Evolutionary conservation across 257 asterid species (phyloP).

Genomic region (Solanum tacnaense): DNA sequence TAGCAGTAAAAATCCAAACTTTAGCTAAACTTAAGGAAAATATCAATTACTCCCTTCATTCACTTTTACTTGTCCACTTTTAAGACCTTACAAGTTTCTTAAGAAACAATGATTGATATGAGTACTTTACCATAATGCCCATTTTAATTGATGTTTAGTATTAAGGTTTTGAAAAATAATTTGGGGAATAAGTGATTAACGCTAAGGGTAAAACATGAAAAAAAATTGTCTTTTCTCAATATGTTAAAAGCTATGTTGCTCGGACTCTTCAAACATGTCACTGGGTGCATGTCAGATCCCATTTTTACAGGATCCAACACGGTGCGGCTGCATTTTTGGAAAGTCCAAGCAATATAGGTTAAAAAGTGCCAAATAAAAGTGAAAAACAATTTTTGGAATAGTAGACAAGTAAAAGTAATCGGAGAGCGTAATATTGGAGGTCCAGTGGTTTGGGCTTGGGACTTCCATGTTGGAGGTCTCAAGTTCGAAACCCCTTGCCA

Average conservation of each 20-base stretch:
- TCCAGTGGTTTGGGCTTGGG: no score
- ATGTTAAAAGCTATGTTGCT: background rate
- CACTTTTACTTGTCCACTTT: background rate
- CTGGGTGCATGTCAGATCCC: background rate
- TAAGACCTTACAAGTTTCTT: background rate
- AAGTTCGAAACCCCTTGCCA: no score
- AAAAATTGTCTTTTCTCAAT: background rate
- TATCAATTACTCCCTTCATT: background rate
- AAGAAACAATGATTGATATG: background rate
- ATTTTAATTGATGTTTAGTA: background rate
- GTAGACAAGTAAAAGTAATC: background rate
- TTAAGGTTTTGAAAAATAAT: background rate
- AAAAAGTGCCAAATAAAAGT: background rate
- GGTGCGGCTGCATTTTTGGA: background rate
- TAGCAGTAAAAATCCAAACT: background rate
- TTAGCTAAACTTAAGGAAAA: background rate
- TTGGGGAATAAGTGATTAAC: background rate
- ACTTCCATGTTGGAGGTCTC: no score
- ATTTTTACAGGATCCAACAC: background rate
- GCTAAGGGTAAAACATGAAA: background rate
- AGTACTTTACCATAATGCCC: background rate
- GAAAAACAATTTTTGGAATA: background rate
- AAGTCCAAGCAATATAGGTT: background rate
- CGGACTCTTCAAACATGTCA: background rate
- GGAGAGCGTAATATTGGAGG: no score